Evolutionary conservation across 306 rosid species (phyloP), one percentile per base, ranked within the genome.

Genomic region (Hippophae gyantsensis): DNA sequence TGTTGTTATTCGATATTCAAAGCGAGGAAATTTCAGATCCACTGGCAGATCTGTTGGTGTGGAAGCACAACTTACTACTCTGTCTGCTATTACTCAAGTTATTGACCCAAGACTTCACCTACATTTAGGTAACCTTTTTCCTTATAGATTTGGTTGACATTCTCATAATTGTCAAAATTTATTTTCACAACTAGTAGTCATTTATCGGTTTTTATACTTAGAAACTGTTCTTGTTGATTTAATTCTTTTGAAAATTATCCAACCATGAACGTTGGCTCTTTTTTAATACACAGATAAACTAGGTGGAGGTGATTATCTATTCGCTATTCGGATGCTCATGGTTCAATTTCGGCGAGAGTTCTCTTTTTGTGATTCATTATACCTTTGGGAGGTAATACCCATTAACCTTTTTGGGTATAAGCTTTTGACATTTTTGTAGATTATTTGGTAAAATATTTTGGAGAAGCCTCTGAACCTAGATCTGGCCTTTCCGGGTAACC

Each of bases 271-370:
- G 52, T 62, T 23, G 54, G 58, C 23, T 13, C 71, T 72, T 52
- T 55, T 41, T 74, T 81, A 78, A 78, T 58, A 58, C 60, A 55
- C 96, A 93, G 99, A 93, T 81, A 76, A 79, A 65, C 84, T 93
- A 32, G 99, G 99, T 48, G 99, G 99, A 73, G 99, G 99, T 48
- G 94, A 86, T 67, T 93, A 89, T 78, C 71, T 93, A 54, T 93
- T 93, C 44, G 99, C 99, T 57, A 86, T 93, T 79, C 94, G 99
- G 86, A 93, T 93, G 99, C 94, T 93, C 49, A 93, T 93, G 99
- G 99, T 93, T 79, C 70, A 82, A 74, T 93, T 93, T 68, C 97
- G 99, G 44, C 89, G 99, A 67, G 99, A 93, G 58, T 93, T 93
- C 78, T 93, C 99, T 42, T 93, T 93, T 65, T 86, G 99, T 67